phyloP scores from a whole-genome alignment of 352 stramenopile genomes.

The Phytopythium litorale region DNA sequence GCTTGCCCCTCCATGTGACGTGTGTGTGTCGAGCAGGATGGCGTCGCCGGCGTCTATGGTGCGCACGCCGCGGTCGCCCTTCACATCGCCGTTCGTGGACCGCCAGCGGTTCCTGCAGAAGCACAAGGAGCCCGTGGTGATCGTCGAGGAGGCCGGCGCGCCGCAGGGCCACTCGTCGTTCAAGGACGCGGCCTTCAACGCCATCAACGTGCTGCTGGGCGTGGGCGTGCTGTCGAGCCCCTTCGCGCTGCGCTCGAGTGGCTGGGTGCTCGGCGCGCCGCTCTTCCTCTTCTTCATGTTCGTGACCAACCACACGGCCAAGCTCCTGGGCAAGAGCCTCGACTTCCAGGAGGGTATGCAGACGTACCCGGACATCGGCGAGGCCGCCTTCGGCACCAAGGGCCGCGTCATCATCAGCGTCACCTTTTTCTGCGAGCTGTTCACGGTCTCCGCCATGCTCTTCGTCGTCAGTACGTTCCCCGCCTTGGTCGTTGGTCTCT shows the following conservation, averaged over 20 bases:
- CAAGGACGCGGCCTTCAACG: slow-evolving; percentile 76
- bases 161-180: slow-evolving; percentile 59
- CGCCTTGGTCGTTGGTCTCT: neutral
- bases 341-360: slow-evolving; percentile 80
- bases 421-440: slow-evolving; percentile 83
- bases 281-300: slow-evolving; percentile 84
- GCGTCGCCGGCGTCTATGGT: slow-evolving; percentile 43
- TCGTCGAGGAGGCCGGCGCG: slow-evolving; percentile 9
- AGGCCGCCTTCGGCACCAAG: slow-evolving; percentile 69
- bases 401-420: slow-evolving; percentile 69
- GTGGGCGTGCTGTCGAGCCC: slow-evolving; percentile 82
- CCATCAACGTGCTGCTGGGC: slow-evolving; percentile 84
- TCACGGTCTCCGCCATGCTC: slow-evolving; percentile 78
- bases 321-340: slow-evolving; percentile 77
- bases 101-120: slow-evolving; percentile 33
- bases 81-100: slow-evolving; percentile 42
- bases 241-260: slow-evolving; percentile 76
- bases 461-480: slow-evolving; percentile 63
- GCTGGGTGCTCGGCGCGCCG: slow-evolving; percentile 58
- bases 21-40: slow-evolving; percentile 25
- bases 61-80: slow-evolving; percentile 22
- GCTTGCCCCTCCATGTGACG: neutral
- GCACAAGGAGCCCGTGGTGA: slow-evolving; percentile 11
- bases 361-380: slow-evolving; percentile 82
- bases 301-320: slow-evolving; percentile 85